phyloP scores from a whole-genome alignment of 208 protist genomes.

The Trypanosomatidae sp. region DNA sequence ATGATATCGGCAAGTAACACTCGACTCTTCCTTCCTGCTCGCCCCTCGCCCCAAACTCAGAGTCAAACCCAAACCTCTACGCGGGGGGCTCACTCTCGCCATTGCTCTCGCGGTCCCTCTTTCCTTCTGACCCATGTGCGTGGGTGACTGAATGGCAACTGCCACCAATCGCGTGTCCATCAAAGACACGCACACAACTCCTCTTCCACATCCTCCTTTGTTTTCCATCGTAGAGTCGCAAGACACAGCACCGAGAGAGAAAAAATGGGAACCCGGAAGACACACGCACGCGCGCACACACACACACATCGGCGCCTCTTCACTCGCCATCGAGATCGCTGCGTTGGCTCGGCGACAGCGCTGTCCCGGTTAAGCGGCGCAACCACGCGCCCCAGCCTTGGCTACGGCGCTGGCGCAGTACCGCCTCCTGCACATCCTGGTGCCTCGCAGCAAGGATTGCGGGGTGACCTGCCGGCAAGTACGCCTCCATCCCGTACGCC shows the following conservation, averaged over 20 bases:
- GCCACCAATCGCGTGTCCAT: no score
- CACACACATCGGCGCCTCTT: background rate
- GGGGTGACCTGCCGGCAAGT: conserved; percentile 77
- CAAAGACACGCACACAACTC: background rate
- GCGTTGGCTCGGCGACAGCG: conserved; percentile 50
- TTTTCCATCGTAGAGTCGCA: background rate
- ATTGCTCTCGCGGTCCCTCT: background rate
- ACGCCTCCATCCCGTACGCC: conserved; percentile 48
- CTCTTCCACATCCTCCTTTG: background rate
- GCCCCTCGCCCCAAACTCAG: background rate
- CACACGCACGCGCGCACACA: background rate
- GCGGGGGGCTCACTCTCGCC: background rate
- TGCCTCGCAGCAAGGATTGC: conserved; percentile 26
- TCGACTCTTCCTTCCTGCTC: background rate
- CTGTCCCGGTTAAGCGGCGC: conserved; percentile 31
- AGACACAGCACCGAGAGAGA: background rate
- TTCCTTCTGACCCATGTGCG: background rate
- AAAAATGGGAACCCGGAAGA: background rate
- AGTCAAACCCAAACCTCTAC: background rate
- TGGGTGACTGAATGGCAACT: no score
- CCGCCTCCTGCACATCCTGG: conserved; percentile 22
- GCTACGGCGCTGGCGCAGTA: conserved; percentile 16
- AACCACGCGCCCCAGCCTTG: conserved; percentile 59
- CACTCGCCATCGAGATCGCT: conserved; percentile 33
- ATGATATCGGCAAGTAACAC: background rate